phyloP scores from a whole-genome alignment of 1,139 yeast species.

The Waltiozyma sp. region DNA sequence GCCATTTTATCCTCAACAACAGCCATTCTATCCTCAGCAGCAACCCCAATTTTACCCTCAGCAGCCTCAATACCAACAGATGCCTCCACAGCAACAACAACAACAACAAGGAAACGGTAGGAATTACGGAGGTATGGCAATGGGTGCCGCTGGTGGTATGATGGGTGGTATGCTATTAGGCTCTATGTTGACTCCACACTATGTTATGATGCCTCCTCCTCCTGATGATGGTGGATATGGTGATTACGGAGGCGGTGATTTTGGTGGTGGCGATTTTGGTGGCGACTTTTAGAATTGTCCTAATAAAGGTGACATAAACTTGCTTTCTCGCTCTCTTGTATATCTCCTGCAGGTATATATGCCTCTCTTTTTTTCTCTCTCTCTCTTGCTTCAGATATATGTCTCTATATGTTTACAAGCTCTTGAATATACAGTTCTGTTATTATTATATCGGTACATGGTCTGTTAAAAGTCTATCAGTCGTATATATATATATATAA shows the following conservation, averaged over 20 bases:
- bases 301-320: no score
- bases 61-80: conserved; percentile 9
- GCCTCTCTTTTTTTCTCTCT: no score
- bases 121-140: conserved; percentile 30
- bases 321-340: no score
- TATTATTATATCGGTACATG: no score
- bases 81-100: conserved; percentile 18
- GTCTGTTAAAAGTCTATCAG: no score
- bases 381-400: no score
- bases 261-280: conserved; percentile 14
- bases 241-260: conserved; percentile 7
- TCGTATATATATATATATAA: no score
- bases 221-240: conserved; percentile 9
- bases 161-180: conserved; percentile 53
- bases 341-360: no score
- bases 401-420: no score
- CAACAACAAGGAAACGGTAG: conserved; percentile 12
- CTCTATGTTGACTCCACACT: conserved; percentile 17
- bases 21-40: conserved; percentile 8
- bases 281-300: conserved; percentile 13
- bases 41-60: conserved; percentile 15
- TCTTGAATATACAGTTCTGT: no score
- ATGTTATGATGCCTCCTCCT: conserved; percentile 5
- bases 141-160: conserved; percentile 77
- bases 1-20: conserved; percentile 1